Base-by-base conservation (phyloP, 208 protist genomes). In the Phytomonas sp. region DNA sequence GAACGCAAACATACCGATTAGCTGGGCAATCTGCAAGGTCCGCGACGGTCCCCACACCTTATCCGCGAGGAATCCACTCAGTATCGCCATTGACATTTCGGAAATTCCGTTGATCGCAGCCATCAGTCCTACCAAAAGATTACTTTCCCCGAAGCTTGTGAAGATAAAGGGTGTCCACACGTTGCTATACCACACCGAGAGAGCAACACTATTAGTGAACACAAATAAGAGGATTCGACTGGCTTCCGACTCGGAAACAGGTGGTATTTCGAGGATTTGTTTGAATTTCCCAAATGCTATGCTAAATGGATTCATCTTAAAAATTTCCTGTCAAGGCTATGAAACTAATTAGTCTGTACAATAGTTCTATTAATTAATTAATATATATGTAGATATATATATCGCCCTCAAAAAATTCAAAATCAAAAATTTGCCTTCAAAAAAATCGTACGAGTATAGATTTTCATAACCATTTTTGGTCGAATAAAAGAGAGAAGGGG, bases 121-220 rank as follows among this genome's bases (percentile, higher is more conserved):
- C 70, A 91, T 83, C 26, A 88, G 67, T 31, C 86, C 86, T 63
- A 91, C 86, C 23, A 77, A 71, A n/a, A 80, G 14, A 73, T 91
- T 91, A 64, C 82, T 87, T 31, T 72, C 61, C 52, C 76, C 73
- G 69, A 88, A 88, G 40, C 77, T 33, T 12, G 75, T 66, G 66
- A 77, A 91, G 29, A 91, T 78, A 37, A 84, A 88, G 26, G 86
- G 86, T 29, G 83, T 76, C 83, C 86, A 91, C 23, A 81, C 80
- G 73, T 87, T 87, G 67, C 77, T 86, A 80, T 87, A 87, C 83
- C 86, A 91, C 42, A 91, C 81, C 40, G 86, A 91, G 11, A 77
- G 80, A 19, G 86, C 80, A 29, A 91, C 76, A 52, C 83, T 91
- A 73, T 91, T 91, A 26, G 80, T 76, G 69, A 91, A 91, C 29